Evolutionary conservation across 257 asterid genomes (phyloP), one percentile per base, ranked within the genome.

Genomic region (Nicotiana attenuata): DNA sequence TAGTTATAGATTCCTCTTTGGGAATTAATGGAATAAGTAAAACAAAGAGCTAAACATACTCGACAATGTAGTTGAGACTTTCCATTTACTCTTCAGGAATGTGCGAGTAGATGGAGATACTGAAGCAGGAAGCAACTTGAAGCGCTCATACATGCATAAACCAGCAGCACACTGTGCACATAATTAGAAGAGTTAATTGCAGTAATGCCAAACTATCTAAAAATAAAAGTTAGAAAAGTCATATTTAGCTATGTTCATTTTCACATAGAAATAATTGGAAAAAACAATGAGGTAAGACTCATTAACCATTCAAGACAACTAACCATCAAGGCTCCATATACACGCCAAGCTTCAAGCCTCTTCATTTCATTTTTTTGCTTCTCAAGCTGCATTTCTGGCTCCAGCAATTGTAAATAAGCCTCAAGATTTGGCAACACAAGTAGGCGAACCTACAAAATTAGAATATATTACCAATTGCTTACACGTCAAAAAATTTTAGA

Each of bases 321-420:
- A 90, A 96, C 99, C 94, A 91, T 85, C 81, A 96, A 84, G 68
- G 97, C 97, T 85, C 99, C 99, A 87, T 94, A 91, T 26, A 96
- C 97, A 85, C 90, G 93, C 99, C 99, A 94, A 14, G 99, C 97
- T 90, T 94, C 99, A 85, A 88, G 97, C 90, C 98, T 93, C 91
- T 94, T 96, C 87, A 90, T 87, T 90, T 91, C 93, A 87, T 96
- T 94, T 88, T 91, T 96, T 88, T 94, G 98, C 88, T 88, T 91
- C 87, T 96, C 98, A 15, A 88, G 91, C 83, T 92, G 97, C 98
- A 96, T 94, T 86, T 96, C 99, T 50, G 97, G 97, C 88, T 92
- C 98, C 81, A 96, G 85, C 81, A 94, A 97, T 79, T 83, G 90
- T 82, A 96, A 82, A 89, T 92, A 93, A 66, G 93, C 83, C 83